phyloP scores from a whole-genome alignment of 352 stramenopile genomes.

The Pythium rishiriense region DNA sequence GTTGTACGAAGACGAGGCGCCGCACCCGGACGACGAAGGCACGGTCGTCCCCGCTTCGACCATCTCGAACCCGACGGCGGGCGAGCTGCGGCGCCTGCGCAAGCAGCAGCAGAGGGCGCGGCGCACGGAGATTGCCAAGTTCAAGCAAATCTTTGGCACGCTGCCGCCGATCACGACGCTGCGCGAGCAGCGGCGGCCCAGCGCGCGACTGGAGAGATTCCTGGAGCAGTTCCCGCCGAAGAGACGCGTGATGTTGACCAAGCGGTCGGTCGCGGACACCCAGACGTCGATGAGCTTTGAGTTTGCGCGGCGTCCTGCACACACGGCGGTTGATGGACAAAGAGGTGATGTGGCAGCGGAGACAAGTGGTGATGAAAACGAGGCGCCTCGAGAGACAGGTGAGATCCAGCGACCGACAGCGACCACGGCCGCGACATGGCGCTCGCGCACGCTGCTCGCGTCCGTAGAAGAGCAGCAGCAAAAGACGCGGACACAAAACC shows the following conservation, averaged over 20 bases:
- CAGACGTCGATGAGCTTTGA: slow-evolving; percentile 59
- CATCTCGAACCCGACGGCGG: slow-evolving; percentile 15
- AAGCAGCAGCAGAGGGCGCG: slow-evolving; percentile 26
- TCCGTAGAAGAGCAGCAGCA: slow-evolving; percentile 16
- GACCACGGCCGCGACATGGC: slow-evolving; percentile 26
- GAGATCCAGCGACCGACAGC: slow-evolving; percentile 19
- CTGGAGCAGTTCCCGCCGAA: slow-evolving; percentile 56
- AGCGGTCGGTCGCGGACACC: slow-evolving; percentile 60
- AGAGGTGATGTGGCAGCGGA: not conserved
- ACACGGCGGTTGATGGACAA: not conserved
- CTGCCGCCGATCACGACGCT: slow-evolving; percentile 45
- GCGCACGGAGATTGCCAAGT: slow-evolving; percentile 31
- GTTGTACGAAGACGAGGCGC: slow-evolving; percentile 42
- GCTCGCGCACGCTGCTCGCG: slow-evolving; percentile 27
- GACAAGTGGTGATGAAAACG: slow-evolving; percentile 1
- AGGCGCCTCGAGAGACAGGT: not conserved
- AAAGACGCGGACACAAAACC: not conserved
- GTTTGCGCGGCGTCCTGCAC: slow-evolving; percentile 43
- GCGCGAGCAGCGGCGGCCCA: slow-evolving; percentile 43
- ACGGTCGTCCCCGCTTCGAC: slow-evolving; percentile 11
- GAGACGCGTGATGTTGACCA: slow-evolving; percentile 38
- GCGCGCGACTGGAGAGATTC: slow-evolving; percentile 48
- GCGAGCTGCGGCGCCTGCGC: slow-evolving; percentile 13
- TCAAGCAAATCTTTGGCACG: slow-evolving; percentile 35
- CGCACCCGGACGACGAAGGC: slow-evolving; percentile 21